A percentile compares a stretch with the other conserved stretches of the same genome.
phyloP scores from a whole-genome alignment of 495 filamentous ascomycete species.

The Haplographium delicatum region DNA sequence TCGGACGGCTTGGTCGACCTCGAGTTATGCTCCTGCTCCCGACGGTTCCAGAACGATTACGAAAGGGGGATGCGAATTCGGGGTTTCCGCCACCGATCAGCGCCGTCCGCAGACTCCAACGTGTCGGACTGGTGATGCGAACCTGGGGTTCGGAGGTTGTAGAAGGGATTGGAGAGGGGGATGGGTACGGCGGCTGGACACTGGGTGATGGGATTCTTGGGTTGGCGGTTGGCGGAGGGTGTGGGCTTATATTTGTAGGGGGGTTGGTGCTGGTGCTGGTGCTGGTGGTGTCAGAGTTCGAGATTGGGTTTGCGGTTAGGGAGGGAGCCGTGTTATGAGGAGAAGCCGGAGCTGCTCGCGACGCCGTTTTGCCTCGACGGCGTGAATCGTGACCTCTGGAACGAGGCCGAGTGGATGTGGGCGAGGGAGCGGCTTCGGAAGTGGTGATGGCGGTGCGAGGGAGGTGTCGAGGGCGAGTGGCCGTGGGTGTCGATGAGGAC shows the following conservation, averaged over 20 bases:
- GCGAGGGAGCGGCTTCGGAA: too few relatives aligned
- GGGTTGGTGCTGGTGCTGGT: too few relatives aligned
- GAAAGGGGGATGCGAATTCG: conserved; percentile 40
- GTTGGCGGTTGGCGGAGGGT: conserved; percentile 26
- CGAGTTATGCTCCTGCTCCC: background rate
- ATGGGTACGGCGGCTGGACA: conserved; percentile 32
- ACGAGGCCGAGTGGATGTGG: conserved; percentile 1
- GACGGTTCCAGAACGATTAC: conserved; percentile 24
- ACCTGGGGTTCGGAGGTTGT: conserved; percentile 21
- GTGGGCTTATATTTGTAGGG: conserved; percentile 8
- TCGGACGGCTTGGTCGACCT: conserved; percentile 27
- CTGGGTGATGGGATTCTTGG: conserved; percentile 30
- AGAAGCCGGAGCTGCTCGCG: conserved; percentile 24
- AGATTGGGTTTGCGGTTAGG: too few relatives aligned
- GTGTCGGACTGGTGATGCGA: conserved; percentile 28
- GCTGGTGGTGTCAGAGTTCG: conserved; percentile 13
- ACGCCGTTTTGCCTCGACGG: conserved; percentile 28
- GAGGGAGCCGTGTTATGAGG: too few relatives aligned
- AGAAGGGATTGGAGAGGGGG: conserved; percentile 21
- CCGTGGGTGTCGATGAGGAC: too few relatives aligned
- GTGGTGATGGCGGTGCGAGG: background rate
- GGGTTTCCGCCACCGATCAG: conserved; percentile 31
- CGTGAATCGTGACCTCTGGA: background rate
- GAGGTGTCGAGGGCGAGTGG: too few relatives aligned
- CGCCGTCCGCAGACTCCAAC: conserved; percentile 35